Percentiles rank a stretch among this genome's conserved stretches.
Conservation (phyloP, 2,329 filamentous ascomycete genomes). For the Aspergillus flavus region DNA sequence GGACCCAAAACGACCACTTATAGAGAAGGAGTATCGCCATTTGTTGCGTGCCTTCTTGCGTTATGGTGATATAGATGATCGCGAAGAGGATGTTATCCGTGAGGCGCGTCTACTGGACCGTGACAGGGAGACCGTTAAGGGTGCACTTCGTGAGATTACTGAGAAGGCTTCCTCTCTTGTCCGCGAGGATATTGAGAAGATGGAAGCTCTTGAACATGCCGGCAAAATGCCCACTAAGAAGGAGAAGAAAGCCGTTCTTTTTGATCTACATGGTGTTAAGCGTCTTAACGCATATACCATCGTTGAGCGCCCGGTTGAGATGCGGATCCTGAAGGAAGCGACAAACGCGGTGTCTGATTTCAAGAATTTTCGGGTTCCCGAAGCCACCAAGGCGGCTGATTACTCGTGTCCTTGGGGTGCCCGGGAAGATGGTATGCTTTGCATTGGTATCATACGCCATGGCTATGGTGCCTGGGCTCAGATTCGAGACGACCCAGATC, state of each 20-base stretch:
- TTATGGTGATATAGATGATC: constrained; percentile 87
- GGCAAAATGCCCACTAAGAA: constrained; percentile 91
- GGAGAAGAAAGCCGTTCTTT: constrained; percentile 93
- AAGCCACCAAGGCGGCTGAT: constrained; percentile 87
- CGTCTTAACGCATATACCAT: constrained; percentile 96
- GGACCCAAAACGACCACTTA: constrained; percentile 87
- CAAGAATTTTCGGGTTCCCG: constrained; percentile 79
- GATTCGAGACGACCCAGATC: constrained; percentile 87
- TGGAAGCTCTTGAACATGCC: constrained; percentile 67
- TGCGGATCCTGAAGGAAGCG: constrained; percentile 78
- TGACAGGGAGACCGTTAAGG: constrained; percentile 76
- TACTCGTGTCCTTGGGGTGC: constrained; percentile 93
- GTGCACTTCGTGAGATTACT: constrained; percentile 75
- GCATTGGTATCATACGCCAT: constrained; percentile 88
- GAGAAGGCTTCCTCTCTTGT: constrained; percentile 71
- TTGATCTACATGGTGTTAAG: constrained; percentile 90
- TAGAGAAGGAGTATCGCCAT: constrained; percentile 89
- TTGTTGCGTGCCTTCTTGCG: constrained; percentile 88
- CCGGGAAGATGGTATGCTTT: constrained; percentile 94
- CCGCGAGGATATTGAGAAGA: constrained; percentile 69
- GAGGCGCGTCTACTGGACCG: constrained; percentile 84
- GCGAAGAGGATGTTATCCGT: constrained; percentile 80
- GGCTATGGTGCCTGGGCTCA: constrained; percentile 95
- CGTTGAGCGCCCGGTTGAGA: constrained; percentile 84
- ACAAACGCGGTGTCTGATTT: constrained; percentile 68